Evolutionary conservation across 768 basidiomycete species (phyloP).

Genomic region (Boletus reticulatus): DNA sequence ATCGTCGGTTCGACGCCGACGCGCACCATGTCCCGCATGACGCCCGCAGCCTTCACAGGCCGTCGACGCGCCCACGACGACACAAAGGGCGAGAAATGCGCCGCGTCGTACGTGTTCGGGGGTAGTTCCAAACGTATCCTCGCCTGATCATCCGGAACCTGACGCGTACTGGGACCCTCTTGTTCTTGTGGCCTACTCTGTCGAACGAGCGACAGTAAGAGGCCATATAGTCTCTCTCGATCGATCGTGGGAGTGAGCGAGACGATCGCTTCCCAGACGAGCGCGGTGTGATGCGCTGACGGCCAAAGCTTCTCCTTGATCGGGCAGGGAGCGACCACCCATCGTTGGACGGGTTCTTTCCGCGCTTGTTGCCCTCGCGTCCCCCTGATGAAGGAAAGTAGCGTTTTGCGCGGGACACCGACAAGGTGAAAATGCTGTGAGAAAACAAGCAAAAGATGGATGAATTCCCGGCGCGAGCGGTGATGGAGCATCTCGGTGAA

Average conservation of each 20-base stretch:
- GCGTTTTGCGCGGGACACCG: slow-evolving; percentile 46
- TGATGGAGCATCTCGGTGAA: slow-evolving; percentile 31
- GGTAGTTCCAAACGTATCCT: slow-evolving; percentile 10
- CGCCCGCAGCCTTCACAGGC: slow-evolving; percentile 32
- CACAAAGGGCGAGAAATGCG: slow-evolving; percentile 57
- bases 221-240: slow-evolving; percentile 41
- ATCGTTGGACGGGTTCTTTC: neutral
- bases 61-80: slow-evolving; percentile 33
- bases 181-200: neutral
- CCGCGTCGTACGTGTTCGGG: slow-evolving; percentile 31
- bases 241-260: slow-evolving; percentile 15
- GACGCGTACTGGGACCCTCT: neutral
- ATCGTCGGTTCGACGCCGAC: slow-evolving; percentile 44
- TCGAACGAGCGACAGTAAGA: slow-evolving; percentile 34
- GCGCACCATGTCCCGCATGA: slow-evolving; percentile 53
- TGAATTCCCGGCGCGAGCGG: slow-evolving; percentile 15
- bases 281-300: slow-evolving; percentile 30
- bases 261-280: slow-evolving; percentile 36
- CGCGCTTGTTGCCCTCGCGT: slow-evolving; percentile 6
- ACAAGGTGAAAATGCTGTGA: slow-evolving; percentile 47
- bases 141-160: no score
- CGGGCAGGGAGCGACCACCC: neutral
- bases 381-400: slow-evolving; percentile 14
- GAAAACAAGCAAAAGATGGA: slow-evolving; percentile 41
- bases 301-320: slow-evolving; percentile 31